Conservation (phyloP, 192 early-diverging fungal species). For the Coemansia sp. region DNA sequence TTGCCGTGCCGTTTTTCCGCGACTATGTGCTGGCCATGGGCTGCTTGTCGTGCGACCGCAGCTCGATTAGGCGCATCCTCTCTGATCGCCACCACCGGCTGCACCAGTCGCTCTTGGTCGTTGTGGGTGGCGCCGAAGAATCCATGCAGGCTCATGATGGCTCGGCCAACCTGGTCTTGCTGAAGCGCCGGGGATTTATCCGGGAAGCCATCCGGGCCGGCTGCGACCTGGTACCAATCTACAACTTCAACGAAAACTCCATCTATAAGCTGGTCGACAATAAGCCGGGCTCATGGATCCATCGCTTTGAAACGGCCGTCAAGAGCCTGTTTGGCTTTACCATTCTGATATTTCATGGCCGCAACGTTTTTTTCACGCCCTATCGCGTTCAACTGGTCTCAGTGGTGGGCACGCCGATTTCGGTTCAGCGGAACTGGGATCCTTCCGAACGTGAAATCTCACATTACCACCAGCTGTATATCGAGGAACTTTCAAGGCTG, state of each 20-base stretch:
- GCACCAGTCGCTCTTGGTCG: slow-evolving; percentile 63
- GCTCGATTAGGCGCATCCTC: slow-evolving; percentile 78
- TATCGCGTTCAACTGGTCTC: slow-evolving; percentile 40
- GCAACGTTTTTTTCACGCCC: slow-evolving; percentile 75
- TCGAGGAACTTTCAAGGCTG: slow-evolving; percentile 36
- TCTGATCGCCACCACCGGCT: slow-evolving; percentile 58
- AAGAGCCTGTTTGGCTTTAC: slow-evolving; percentile 72
- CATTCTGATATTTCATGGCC: slow-evolving; percentile 76
- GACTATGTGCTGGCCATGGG: slow-evolving; percentile 80
- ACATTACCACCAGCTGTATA: slow-evolving; percentile 37
- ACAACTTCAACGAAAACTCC: slow-evolving; percentile 94
- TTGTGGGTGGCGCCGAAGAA: slow-evolving; percentile 90
- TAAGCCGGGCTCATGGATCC: slow-evolving; percentile 60
- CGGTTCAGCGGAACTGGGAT: slow-evolving; percentile 24
- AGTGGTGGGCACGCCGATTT: slow-evolving; percentile 47
- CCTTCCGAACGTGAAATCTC: slow-evolving; percentile 27
- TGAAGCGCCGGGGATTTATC: slow-evolving; percentile 86
- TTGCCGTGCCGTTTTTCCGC: slow-evolving; percentile 81
- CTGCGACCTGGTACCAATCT: slow-evolving; percentile 81
- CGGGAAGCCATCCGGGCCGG: slow-evolving; percentile 81
- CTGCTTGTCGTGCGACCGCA: slow-evolving; percentile 70
- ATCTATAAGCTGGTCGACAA: slow-evolving; percentile 79
- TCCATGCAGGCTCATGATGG: slow-evolving; percentile 67
- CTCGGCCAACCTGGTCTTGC: slow-evolving; percentile 66
- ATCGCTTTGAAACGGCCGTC: slow-evolving; percentile 69